Conservation (phyloP, 2,329 filamentous ascomycete genomes). For the Ceratocystis cubensis region DNA sequence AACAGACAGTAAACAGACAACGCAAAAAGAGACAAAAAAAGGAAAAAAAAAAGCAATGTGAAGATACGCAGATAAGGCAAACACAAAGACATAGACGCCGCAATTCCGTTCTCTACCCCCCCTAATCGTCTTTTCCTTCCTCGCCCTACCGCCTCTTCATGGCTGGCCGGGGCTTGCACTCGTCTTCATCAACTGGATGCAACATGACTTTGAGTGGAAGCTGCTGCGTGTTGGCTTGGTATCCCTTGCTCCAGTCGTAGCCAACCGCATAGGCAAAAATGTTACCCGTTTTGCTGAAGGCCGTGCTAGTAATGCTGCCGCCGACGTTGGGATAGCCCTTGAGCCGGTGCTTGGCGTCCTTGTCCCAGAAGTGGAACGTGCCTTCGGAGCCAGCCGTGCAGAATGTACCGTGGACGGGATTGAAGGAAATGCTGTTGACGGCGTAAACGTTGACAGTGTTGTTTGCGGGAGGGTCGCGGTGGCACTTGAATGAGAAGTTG, state of each 20-base stretch:
- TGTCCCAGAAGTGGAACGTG: constrained; percentile 96
- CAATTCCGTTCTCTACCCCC: background rate
- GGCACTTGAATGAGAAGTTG: constrained; percentile 99
- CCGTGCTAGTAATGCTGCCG: constrained; percentile 77
- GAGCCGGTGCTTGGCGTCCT: constrained; percentile 75
- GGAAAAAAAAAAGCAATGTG: constrained; percentile 9
- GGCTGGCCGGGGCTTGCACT: constrained; percentile 49
- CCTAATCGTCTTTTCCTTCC: background rate
- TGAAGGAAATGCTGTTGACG: constrained; percentile 96
- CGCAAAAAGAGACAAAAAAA: background rate
- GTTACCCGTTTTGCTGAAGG: constrained; percentile 75
- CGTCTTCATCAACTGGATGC: constrained; percentile 55
- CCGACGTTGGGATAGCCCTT: constrained; percentile 79
- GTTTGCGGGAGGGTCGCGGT: constrained; percentile 65
- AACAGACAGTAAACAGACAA: constrained; percentile 1
- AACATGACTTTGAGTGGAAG: constrained; percentile 74
- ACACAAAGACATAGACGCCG: background rate
- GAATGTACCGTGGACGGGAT: constrained; percentile 94
- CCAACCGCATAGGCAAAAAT: constrained; percentile 84
- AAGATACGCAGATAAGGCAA: background rate
- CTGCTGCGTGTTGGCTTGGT: constrained; percentile 64
- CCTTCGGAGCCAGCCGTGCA: constrained; percentile 91
- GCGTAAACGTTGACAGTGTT: constrained; percentile 83
- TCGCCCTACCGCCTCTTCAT: constrained; percentile 44
- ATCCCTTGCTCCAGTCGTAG: constrained; percentile 98